These are phyloP conservation scores for Medicago lupulina DNA, from an alignment of 306 rosid genomes.

Conservation along the genomic window DNA sequence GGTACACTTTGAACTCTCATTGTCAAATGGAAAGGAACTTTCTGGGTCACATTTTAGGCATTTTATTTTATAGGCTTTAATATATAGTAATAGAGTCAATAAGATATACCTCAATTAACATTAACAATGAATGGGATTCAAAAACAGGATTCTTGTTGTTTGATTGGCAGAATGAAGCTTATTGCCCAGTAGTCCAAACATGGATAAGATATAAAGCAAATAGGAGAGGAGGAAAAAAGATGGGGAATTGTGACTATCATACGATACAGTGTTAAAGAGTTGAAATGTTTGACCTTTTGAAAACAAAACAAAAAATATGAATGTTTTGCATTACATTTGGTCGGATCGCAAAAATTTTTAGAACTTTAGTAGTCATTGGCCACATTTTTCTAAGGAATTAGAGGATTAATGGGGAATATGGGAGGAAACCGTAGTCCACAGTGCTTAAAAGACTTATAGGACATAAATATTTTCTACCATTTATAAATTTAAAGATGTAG, in stretches of 20 bases:
- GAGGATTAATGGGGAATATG: too few relatives aligned
- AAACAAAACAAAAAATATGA: too few relatives aligned
- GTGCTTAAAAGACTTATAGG: too few relatives aligned
- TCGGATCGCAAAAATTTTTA: too few relatives aligned
- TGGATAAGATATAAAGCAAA: neutral
- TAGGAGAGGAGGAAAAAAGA: neutral
- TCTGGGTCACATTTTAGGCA: conserved; percentile 35
- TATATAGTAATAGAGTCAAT: conserved; percentile 34
- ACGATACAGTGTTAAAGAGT: neutral
- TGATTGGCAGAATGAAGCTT: conserved; percentile 4
- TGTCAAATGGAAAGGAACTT: conserved; percentile 45
- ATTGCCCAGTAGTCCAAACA: conserved; percentile 27
- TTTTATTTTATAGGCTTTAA: conserved; percentile 6
- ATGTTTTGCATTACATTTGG: too few relatives aligned
- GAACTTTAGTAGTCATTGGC: too few relatives aligned
- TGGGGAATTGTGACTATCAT: neutral
- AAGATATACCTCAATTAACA: conserved; percentile 3
- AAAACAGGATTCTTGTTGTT: conserved; percentile 14
- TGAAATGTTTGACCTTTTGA: neutral
- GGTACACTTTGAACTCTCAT: conserved; percentile 40
- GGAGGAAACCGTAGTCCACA: too few relatives aligned
- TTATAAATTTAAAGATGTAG: too few relatives aligned
- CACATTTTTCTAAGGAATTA: too few relatives aligned
- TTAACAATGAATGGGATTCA: conserved; percentile 13
- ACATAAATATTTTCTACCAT: too few relatives aligned